A percentile compares a stretch with the other conserved stretches of the same genome.
phyloP scores from a whole-genome alignment of 768 basidiomycete genomes.

The Russula abietina region DNA sequence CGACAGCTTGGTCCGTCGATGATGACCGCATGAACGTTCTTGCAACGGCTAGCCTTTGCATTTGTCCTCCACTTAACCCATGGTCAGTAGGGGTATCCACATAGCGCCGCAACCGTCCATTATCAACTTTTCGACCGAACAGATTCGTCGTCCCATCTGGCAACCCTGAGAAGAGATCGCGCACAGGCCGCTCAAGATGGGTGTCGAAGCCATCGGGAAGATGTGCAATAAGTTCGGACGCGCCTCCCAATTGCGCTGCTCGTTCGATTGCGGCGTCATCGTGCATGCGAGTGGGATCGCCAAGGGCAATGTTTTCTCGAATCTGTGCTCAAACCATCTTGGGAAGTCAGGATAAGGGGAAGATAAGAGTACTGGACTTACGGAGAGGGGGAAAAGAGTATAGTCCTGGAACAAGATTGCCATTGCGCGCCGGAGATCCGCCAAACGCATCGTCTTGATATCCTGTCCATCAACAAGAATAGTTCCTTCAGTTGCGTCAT shows the following conservation, averaged over 20 bases:
- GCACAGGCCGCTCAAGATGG: slow-evolving; percentile 63
- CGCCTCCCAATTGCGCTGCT: slow-evolving; percentile 68
- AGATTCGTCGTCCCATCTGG: slow-evolving; percentile 60
- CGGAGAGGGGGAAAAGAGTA: slow-evolving; percentile 71
- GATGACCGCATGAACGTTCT: slow-evolving; percentile 69
- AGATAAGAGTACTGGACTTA: slow-evolving; percentile 31
- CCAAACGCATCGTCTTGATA: slow-evolving; percentile 55
- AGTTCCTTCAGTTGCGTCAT: slow-evolving; percentile 60
- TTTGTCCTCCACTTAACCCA: slow-evolving; percentile 61
- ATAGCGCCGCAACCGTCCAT: background rate
- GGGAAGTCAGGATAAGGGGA: background rate
- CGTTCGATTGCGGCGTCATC: slow-evolving; percentile 55
- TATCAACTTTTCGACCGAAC: slow-evolving; percentile 51
- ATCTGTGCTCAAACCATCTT: slow-evolving; percentile 40
- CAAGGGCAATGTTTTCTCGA: slow-evolving; percentile 70
- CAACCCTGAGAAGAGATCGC: slow-evolving; percentile 57
- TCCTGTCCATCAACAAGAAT: slow-evolving; percentile 64
- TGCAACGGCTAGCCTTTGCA: slow-evolving; percentile 70
- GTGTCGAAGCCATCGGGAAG: slow-evolving; percentile 66
- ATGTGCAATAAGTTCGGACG: slow-evolving; percentile 54
- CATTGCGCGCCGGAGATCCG: slow-evolving; percentile 57
- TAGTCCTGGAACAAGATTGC: slow-evolving; percentile 82
- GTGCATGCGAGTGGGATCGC: slow-evolving; percentile 49
- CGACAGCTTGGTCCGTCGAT: slow-evolving; percentile 41
- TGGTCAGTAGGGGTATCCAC: slow-evolving; percentile 1